phyloP scores from a whole-genome alignment of 139 green algal genomes.

The Chloropicon primus region DNA sequence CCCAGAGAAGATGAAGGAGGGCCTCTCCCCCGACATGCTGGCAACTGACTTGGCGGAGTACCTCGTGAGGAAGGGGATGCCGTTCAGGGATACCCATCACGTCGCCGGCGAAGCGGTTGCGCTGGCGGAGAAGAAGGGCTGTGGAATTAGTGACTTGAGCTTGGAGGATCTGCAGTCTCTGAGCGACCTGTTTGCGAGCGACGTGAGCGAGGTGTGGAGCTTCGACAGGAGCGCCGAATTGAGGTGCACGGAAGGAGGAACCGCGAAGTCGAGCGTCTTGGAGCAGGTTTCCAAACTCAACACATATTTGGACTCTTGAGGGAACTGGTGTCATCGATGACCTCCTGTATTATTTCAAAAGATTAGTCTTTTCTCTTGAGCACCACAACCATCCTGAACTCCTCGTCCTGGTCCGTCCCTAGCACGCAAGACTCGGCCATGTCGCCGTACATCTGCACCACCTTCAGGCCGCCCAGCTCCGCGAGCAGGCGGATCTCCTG shows the following conservation, averaged over 20 bases:
- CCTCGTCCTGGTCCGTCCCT: neutral
- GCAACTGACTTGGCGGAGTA: conserved; percentile 98
- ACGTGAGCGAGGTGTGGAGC: conserved; percentile 77
- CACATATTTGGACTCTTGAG: conserved; percentile 39
- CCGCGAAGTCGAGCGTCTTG: conserved; percentile 63
- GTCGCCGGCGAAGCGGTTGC: conserved; percentile 77
- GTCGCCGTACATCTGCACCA: neutral
- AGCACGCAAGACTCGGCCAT: neutral
- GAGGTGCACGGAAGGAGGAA: conserved; percentile 85
- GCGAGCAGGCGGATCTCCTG: neutral
- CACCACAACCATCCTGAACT: neutral
- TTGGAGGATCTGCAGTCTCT: conserved; percentile 64
- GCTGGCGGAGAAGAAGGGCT: conserved; percentile 70
- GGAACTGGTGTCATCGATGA: too few species aligned
- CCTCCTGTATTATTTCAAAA: too few species aligned
- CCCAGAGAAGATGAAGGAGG: conserved; percentile 66
- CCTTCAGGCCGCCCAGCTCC: neutral
- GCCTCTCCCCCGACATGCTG: conserved; percentile 85
- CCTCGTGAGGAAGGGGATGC: conserved; percentile 87
- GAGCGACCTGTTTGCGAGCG: conserved; percentile 72
- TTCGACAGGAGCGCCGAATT: conserved; percentile 70
- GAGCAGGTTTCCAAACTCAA: conserved; percentile 72
- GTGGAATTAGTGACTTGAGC: conserved; percentile 55
- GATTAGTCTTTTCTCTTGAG: neutral
- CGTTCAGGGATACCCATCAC: conserved; percentile 92